phyloP scores from a whole-genome alignment of 2,329 filamentous ascomycete species.

The Pyricularia pennisetigena region DNA sequence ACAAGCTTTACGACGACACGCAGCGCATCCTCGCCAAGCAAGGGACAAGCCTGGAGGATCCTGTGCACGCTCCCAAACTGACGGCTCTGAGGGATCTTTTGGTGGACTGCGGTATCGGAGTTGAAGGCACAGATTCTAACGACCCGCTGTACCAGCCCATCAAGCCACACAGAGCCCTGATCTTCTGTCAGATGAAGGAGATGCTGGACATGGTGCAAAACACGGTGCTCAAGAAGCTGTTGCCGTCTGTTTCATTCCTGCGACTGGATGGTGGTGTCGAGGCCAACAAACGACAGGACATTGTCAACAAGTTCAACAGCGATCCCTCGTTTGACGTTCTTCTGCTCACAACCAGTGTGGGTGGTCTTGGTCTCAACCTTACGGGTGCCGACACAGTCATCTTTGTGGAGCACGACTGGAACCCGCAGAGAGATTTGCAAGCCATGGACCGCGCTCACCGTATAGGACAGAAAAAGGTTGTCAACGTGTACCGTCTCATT shows the following conservation, averaged over 20 bases:
- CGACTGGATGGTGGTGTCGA: conserved; percentile 93
- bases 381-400: conserved; percentile 98
- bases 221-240: conserved; percentile 78
- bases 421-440: conserved; percentile 95
- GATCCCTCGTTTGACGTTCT: conserved; percentile 95
- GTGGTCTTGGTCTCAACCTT: conserved; percentile 86
- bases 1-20: conserved; percentile 81
- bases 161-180: conserved; percentile 87
- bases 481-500: conserved; percentile 96
- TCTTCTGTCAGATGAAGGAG: conserved; percentile 99
- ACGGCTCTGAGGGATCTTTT: conserved; percentile 81
- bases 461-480: conserved; percentile 98
- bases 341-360: conserved; percentile 88
- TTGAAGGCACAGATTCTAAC: conserved; percentile 51
- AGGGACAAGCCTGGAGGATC: conserved; percentile 74
- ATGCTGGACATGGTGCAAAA: conserved; percentile 99
- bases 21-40: conserved; percentile 71
- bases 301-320: conserved; percentile 98
- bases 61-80: conserved; percentile 84
- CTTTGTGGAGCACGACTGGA: conserved; percentile 99
- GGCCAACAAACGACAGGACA: conserved; percentile 87
- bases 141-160: conserved; percentile 68
- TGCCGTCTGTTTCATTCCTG: conserved; percentile 88
- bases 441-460: conserved; percentile 98
- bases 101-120: conserved; percentile 96